These are phyloP conservation scores for Clonostachys sp. DNA, from an alignment of 2,329 filamentous ascomycete genomes.

Conservation along the genomic window DNA sequence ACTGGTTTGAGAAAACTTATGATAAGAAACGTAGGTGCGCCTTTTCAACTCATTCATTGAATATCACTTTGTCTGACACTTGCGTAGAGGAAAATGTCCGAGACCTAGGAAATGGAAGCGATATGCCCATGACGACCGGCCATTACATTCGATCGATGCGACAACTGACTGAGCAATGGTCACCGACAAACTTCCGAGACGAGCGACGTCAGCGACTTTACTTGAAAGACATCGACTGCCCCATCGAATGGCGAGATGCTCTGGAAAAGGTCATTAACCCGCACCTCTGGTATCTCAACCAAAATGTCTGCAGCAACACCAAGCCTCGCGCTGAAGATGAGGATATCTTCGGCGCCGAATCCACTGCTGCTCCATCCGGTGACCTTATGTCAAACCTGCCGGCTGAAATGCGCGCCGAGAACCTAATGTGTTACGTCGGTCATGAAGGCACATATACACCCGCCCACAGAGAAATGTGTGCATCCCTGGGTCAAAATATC, in stretches of 20 bases:
- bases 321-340: constrained; percentile 19
- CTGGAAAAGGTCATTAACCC: constrained; percentile 74
- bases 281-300: constrained; percentile 86
- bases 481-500: constrained; percentile 91
- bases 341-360: constrained; percentile 40
- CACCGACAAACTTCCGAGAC: constrained; percentile 69
- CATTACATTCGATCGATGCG: constrained; percentile 90
- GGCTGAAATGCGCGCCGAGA: constrained; percentile 83
- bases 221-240: constrained; percentile 95
- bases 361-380: constrained; percentile 67
- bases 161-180: constrained; percentile 79
- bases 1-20: constrained; percentile 76
- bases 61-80: constrained; percentile 10
- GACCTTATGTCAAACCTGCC: constrained; percentile 95
- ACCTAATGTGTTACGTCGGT: constrained; percentile 97
- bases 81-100: constrained; percentile 73
- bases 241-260: constrained; percentile 77
- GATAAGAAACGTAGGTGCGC: constrained; percentile 66
- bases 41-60: too few species aligned
- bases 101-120: constrained; percentile 67
- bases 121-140: constrained; percentile 79
- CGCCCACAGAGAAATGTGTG: constrained; percentile 96
- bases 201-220: constrained; percentile 83
- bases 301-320: constrained; percentile 48
- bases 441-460: constrained; percentile 97